phyloP scores from a whole-genome alignment of 352 stramenopile genomes.

The Thraustotheca clavata region DNA sequence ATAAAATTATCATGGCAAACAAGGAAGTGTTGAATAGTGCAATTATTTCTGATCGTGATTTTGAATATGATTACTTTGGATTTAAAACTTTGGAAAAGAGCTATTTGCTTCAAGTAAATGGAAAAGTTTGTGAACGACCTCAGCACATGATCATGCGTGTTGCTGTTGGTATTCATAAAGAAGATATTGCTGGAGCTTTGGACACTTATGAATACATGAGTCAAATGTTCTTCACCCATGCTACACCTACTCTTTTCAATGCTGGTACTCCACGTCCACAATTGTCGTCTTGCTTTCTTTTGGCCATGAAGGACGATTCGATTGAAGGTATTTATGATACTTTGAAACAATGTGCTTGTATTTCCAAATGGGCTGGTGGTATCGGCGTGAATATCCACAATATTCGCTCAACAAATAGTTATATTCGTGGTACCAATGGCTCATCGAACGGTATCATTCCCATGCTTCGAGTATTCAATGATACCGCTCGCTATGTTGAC shows the following conservation, averaged over 20 bases:
- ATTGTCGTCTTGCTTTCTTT: slow-evolving; percentile 97
- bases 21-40: slow-evolving; percentile 94
- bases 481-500: slow-evolving; percentile 99
- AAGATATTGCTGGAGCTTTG: slow-evolving; percentile 89
- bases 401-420: slow-evolving; percentile 94
- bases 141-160: slow-evolving; percentile 99
- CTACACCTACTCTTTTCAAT: slow-evolving; percentile 99
- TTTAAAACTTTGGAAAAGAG: slow-evolving; percentile 98
- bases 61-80: slow-evolving; percentile 99
- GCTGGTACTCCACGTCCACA: slow-evolving; percentile 96
- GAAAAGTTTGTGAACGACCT: slow-evolving; percentile 93
- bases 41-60: slow-evolving; percentile 97
- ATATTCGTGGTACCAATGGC: slow-evolving; percentile 98
- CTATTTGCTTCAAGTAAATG: slow-evolving; percentile 95
- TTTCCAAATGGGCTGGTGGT: slow-evolving; percentile 98
- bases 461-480: slow-evolving; percentile 99
- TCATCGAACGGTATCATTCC: slow-evolving; percentile 98
- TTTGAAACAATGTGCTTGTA: slow-evolving; percentile 97
- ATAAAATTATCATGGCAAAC: slow-evolving; percentile 92
- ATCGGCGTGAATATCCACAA: slow-evolving; percentile 99
- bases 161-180: slow-evolving; percentile 96
- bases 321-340: slow-evolving; percentile 99
- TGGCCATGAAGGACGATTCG: slow-evolving; percentile 97
- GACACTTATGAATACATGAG: slow-evolving; percentile 99
- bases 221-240: slow-evolving; percentile 96